Base-by-base conservation (phyloP, 148 eudicot species). In the Hydrangea macrophylla region DNA sequence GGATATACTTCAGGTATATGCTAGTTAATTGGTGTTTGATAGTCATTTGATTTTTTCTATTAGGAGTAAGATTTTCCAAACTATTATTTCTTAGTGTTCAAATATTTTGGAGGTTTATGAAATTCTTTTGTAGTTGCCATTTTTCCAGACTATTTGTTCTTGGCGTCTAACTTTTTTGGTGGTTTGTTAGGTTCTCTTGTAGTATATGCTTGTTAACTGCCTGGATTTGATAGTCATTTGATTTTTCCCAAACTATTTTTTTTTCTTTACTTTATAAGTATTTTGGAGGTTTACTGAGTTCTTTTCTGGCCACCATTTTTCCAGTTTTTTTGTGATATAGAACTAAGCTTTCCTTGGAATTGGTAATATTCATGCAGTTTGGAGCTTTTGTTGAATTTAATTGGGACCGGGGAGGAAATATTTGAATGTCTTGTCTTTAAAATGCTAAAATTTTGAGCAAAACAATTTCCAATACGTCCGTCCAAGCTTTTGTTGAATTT, bases 1-100 rank as follows among this genome's bases (percentile, higher is more conserved):
- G 79, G 81, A 82, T 71, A 86, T 94, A 50, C 96, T 94, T 39
- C 93, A 91, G 96, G 99, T 91, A 76, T 55, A 31, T 6, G 51
- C 51, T n/a, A n/a, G n/a, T n/a, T n/a, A n/a, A n/a, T n/a, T n/a
- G n/a, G 18, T 53, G 2, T 64, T 44, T 30, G 55, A 3, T 58
- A 28, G 55, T n/a, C 12, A 27, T 37, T 32, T 18, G 2, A 1
- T 40, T 15, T n/a, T n/a, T n/a, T n/a, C n/a, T n/a, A n/a, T n/a
- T n/a, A n/a, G n/a, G n/a, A n/a, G n/a, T n/a, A n/a, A n/a, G n/a
- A n/a, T 36, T 30, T 50, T 12, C 68, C 25, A n/a, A 27, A 35
- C 17, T 50, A 6, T 60, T 44, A 24, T 45, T n/a, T 32, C 23
- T 60, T 27, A 50, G 27, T 76, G 22, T 35, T 35, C 12, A 2